phyloP scores from a whole-genome alignment of 495 filamentous ascomycete genomes.

The Collariella sp. region DNA sequence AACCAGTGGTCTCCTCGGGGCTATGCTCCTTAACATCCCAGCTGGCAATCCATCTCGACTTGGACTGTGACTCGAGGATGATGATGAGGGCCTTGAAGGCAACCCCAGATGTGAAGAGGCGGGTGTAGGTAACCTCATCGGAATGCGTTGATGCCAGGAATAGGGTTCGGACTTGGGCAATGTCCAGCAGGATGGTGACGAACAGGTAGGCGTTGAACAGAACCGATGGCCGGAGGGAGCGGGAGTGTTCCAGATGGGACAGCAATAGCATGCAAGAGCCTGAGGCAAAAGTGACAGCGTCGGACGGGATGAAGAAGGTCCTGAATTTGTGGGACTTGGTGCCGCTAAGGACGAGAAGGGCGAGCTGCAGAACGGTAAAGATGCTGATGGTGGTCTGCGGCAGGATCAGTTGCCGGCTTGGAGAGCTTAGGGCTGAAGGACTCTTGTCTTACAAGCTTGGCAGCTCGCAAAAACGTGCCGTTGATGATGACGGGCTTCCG shows the following conservation, averaged over 20 bases:
- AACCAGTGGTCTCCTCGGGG: slow-evolving; percentile 52
- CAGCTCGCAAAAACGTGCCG: slow-evolving; percentile 25
- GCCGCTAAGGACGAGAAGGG: background rate
- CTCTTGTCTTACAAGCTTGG: slow-evolving; percentile 28
- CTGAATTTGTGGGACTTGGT: background rate
- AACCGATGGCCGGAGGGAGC: slow-evolving; percentile 47
- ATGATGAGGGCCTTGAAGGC: slow-evolving; percentile 43
- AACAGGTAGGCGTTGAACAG: slow-evolving; percentile 54
- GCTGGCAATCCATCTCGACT: slow-evolving; percentile 31
- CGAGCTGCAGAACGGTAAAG: background rate
- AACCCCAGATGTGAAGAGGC: slow-evolving; percentile 41
- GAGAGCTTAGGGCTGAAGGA: background rate
- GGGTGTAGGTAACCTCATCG: slow-evolving; percentile 24
- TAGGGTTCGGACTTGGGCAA: slow-evolving; percentile 46
- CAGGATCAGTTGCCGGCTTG: background rate
- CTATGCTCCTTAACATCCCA: slow-evolving; percentile 21
- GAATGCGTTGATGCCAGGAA: slow-evolving; percentile 41
- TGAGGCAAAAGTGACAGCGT: slow-evolving; percentile 25
- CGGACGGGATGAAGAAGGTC: slow-evolving; percentile 13
- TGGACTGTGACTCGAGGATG: slow-evolving; percentile 47
- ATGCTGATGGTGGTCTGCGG: slow-evolving; percentile 1
- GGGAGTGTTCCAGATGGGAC: slow-evolving; percentile 50
- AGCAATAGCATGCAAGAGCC: slow-evolving; percentile 33
- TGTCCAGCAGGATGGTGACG: slow-evolving; percentile 51
- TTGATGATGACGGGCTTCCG: slow-evolving; percentile 30